Conservation (phyloP, 2,329 filamentous ascomycete species). For the Colletotrichum incanum region DNA sequence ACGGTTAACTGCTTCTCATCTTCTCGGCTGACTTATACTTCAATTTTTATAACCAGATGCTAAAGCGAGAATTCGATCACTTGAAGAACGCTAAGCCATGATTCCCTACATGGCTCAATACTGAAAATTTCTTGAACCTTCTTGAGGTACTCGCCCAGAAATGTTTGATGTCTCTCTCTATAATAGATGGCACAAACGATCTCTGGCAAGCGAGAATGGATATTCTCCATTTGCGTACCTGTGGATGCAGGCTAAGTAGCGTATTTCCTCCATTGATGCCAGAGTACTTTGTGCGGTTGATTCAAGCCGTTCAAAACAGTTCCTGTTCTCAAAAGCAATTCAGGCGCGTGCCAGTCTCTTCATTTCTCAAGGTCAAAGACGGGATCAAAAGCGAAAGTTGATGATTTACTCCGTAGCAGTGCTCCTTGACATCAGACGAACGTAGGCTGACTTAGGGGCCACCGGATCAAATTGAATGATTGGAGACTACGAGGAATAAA, state of each 20-base stretch:
- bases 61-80: neutral
- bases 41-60: neutral
- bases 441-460: neutral
- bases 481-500: no score
- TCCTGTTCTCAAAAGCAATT: no score
- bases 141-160: rapidly evolving
- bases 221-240: no score
- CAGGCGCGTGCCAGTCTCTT: no score
- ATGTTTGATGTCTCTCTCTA: neutral
- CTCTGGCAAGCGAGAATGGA: no score
- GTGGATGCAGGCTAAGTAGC: no score
- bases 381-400: neutral
- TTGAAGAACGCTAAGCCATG: neutral
- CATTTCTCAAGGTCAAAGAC: neutral
- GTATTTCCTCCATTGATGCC: no score
- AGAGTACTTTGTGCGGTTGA: neutral
- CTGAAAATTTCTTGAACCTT: rapidly evolving
- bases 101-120: neutral
- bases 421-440: neutral
- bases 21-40: neutral
- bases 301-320: no score
- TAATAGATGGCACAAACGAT: neutral
- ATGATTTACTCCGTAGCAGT: neutral
- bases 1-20: neutral
- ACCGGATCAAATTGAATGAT: neutral